A percentile compares a stretch with the other conserved stretches of the same genome.
phyloP scores from a whole-genome alignment of 2,329 filamentous ascomycete genomes.

The Aureobasidium sp. region DNA sequence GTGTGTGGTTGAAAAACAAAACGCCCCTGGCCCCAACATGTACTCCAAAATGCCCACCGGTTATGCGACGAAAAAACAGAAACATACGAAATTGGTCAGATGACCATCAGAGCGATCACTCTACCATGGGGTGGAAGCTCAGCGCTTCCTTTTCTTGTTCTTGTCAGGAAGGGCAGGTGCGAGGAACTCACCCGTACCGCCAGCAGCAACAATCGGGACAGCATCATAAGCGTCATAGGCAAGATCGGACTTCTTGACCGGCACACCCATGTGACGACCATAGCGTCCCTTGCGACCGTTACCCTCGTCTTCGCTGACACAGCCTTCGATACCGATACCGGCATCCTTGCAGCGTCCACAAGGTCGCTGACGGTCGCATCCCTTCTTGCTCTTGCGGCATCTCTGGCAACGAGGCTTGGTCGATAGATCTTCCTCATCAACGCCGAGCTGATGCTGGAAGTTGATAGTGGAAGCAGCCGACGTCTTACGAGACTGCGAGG shows the following conservation, averaged over 20 bases:
- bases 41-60: conserved; percentile 11
- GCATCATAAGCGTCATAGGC: conserved; percentile 16
- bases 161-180: conserved; percentile 43
- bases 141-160: conserved; percentile 65
- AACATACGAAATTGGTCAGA: conserved; percentile 11
- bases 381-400: conserved; percentile 99
- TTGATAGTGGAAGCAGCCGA: conserved; percentile 62
- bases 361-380: conserved; percentile 91
- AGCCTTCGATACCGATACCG: conserved; percentile 85
- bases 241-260: conserved; percentile 50
- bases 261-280: conserved; percentile 61
- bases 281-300: conserved; percentile 96
- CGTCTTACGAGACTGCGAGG: conserved; percentile 64
- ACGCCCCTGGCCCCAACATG: neutral
- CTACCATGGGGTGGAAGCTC: neutral
- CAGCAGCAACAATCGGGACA: conserved; percentile 19
- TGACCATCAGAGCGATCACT: neutral
- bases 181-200: conserved; percentile 30
- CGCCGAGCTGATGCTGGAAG: conserved; percentile 40
- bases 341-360: conserved; percentile 95
- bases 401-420: conserved; percentile 96
- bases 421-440: conserved; percentile 82
- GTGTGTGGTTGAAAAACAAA: neutral
- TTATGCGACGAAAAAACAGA: conserved; percentile 1
- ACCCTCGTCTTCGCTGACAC: conserved; percentile 94